Percentiles rank a stretch among this genome's conserved stretches.
Evolutionary conservation across 148 eudicot species (phyloP).

Genomic region (Fallopia convolvulus): DNA sequence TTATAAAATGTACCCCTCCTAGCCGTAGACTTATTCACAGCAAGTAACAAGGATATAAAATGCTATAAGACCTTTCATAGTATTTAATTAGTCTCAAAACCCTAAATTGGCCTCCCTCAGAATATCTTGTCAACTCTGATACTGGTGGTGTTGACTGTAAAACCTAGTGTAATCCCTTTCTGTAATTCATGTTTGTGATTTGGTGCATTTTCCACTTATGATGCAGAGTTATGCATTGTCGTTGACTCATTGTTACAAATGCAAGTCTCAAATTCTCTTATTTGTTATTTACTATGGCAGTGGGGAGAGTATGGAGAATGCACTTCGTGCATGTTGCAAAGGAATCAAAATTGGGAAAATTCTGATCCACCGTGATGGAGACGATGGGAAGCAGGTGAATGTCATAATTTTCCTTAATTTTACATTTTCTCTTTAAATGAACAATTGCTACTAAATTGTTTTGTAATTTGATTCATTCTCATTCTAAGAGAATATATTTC

Average conservation of each 20-base stretch:
- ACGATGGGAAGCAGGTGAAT: conserved; percentile 86
- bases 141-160: background rate
- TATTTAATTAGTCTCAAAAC: background rate
- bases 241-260: background rate
- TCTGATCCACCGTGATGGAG: conserved; percentile 91
- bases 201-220: background rate
- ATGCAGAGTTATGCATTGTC: background rate
- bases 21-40: background rate
- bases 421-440: background rate
- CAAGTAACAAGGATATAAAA: background rate
- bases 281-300: conserved; percentile 21
- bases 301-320: conserved; percentile 99
- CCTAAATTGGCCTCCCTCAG: background rate
- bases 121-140: background rate
- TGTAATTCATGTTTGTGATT: background rate
- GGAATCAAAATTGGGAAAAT: conserved; percentile 98
- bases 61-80: background rate
- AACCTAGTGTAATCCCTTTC: background rate
- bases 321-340: conserved; percentile 96
- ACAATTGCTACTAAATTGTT: background rate
- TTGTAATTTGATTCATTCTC: background rate
- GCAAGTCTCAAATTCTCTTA: background rate
- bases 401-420: background rate
- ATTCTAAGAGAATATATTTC: background rate
- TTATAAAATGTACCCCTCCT: background rate